Evolutionary conservation across 2,329 filamentous ascomycete species (phyloP), one percentile per base, ranked within the genome.

Genomic region (Hypoxylon sp.): DNA sequence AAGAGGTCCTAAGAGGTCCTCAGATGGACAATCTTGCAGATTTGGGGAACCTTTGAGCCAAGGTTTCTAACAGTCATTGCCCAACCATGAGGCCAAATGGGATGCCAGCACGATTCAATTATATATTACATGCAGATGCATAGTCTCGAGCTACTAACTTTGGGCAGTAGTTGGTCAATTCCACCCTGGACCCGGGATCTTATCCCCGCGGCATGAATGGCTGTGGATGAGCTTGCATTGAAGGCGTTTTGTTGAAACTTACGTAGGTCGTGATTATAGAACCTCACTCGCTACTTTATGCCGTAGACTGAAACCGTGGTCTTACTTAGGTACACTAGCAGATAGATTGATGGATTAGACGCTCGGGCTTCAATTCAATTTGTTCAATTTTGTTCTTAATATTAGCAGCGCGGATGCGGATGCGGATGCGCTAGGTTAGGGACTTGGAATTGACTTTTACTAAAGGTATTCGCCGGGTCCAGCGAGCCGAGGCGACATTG

Each of bases 101-200:
- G 44, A 67, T 60, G 67, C 57, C 63, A 66, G 53, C 64, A 60
- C 47, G 51, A 39, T 13, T 59, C 44, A 51, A 37, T 37, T 63
- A 61, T 46, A 63, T 64, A 58, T 59, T 63, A 60, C 55, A 59
- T 70, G 42, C 63, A 61, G 48, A 29, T 54, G 47, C 58, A 65
- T 60, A 22, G 24, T 55, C 33, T 54, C 35, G 44, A 58, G 60
- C 37, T 24, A 39, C 10, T 50, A 19, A 22, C 26, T 31, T 63
- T 39, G 61, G 47, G 50, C 61, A 52, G 58, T 33, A 65, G 63
- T 64, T 67, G 59, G 63, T 42, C 67, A 54, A 67, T 62, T 67
- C 59, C 44, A 59, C 31, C 59, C 48, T 46, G 59, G 59, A 44
- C 42, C 52, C 24, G 37, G 44, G 13, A 22, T 19, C 47, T 54